These are phyloP conservation scores for Fusarium agapanthi DNA, from an alignment of 2,329 filamentous ascomycete genomes.

Conservation along the genomic window DNA sequence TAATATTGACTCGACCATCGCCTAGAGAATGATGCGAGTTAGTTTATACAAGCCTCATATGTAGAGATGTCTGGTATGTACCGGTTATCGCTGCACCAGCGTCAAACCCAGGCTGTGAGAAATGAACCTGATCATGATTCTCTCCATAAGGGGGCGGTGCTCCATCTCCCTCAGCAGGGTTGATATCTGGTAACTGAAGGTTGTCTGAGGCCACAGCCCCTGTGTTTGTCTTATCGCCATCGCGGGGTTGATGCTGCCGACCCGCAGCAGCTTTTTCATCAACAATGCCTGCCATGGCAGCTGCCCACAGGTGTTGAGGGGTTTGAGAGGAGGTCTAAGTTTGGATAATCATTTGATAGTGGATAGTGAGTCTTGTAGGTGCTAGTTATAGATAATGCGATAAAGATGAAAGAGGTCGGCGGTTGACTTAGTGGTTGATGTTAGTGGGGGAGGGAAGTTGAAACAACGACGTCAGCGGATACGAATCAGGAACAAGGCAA, in stretches of 20 bases:
- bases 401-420: background rate
- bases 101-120: conserved; percentile 70
- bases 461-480: conserved; percentile 26
- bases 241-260: conserved; percentile 28
- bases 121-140: conserved; percentile 62
- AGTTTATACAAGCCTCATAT: conserved; percentile 6
- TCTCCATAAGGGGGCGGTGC: conserved; percentile 69
- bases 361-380: background rate
- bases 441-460: conserved; percentile 19
- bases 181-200: conserved; percentile 54
- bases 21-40: conserved; percentile 52
- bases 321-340: background rate
- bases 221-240: conserved; percentile 23
- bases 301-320: background rate
- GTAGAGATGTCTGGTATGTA: conserved; percentile 48
- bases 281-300: conserved; percentile 41
- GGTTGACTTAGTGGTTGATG: background rate
- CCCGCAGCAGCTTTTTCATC: conserved; percentile 41
- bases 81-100: conserved; percentile 68
- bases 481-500: conserved; percentile 16
- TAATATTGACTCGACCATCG: conserved; percentile 82
- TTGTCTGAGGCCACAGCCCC: conserved; percentile 50
- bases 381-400: conserved; percentile 1
- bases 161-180: conserved; percentile 49
- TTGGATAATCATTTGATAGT: background rate